Conservation (phyloP, 2,329 filamentous ascomycete genomes). For the Hypoxylon sp. region DNA sequence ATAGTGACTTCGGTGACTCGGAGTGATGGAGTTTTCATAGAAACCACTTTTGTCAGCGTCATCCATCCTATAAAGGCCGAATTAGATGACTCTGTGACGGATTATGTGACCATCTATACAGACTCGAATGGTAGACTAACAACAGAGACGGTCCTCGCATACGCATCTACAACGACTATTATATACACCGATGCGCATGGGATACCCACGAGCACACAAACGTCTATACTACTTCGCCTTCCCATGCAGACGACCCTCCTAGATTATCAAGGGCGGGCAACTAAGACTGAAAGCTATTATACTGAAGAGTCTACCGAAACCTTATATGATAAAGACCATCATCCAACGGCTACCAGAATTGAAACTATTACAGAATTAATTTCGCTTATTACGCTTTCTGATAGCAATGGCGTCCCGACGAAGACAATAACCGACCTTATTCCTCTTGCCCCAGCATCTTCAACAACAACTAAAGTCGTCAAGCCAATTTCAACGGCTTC, state of each 20-base stretch:
- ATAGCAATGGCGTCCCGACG: constrained; percentile 41
- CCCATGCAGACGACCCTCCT: constrained; percentile 41
- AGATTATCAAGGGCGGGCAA: constrained; percentile 46
- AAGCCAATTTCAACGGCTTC: constrained; percentile 38
- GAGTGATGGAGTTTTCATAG: constrained; percentile 24
- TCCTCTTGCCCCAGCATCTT: constrained; percentile 46
- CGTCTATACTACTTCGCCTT: constrained; percentile 5
- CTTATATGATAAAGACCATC: constrained; percentile 34
- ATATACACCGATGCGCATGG: constrained; percentile 38
- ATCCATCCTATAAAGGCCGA: constrained; percentile 38
- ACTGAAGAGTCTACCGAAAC: constrained; percentile 24
- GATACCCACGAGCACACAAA: constrained; percentile 38
- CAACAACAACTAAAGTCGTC: constrained; percentile 31
- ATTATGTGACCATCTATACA: constrained; percentile 24
- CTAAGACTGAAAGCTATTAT: constrained; percentile 46
- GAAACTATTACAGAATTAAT: constrained; percentile 37
- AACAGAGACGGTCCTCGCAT: constrained; percentile 37
- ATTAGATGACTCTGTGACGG: constrained; percentile 23
- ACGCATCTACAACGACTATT: constrained; percentile 4
- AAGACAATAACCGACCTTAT: constrained; percentile 40
- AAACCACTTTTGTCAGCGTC: constrained; percentile 36
- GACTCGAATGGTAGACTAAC: constrained; percentile 39
- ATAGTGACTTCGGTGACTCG: constrained; percentile 41
- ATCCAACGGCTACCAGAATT: constrained; percentile 45
- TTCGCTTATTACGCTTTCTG: constrained; percentile 34